Evolutionary conservation across 768 basidiomycete genomes (phyloP).

Genomic region (Kwoniella newhampshirensis): DNA sequence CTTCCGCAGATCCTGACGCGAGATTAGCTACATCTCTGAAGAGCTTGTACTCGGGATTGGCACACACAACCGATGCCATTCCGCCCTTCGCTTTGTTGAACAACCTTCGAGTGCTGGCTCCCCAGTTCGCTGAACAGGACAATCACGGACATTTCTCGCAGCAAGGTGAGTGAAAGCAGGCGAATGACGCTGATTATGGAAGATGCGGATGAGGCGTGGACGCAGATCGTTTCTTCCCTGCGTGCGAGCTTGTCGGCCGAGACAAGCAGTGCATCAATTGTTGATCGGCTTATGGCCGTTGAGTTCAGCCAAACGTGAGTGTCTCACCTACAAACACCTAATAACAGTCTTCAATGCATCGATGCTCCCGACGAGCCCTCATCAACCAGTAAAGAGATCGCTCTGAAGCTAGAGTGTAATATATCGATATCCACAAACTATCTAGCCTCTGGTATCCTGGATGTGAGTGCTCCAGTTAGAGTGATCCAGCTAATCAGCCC

Average conservation of each 20-base stretch:
- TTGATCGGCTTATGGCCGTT: slow-evolving; percentile 40
- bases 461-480: slow-evolving; percentile 59
- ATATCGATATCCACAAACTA: slow-evolving; percentile 84
- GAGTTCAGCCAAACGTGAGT: slow-evolving; percentile 39
- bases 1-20: slow-evolving; percentile 12
- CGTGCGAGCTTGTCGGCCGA: slow-evolving; percentile 15
- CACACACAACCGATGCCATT: slow-evolving; percentile 70
- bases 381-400: slow-evolving; percentile 65
- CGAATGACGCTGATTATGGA: background rate
- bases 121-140: slow-evolving; percentile 81
- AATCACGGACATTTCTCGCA: slow-evolving; percentile 68
- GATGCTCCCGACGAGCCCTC: slow-evolving; percentile 78
- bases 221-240: slow-evolving; percentile 41
- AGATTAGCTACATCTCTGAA: slow-evolving; percentile 56
- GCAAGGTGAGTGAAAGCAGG: slow-evolving; percentile 59
- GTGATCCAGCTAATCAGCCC: slow-evolving; percentile 1
- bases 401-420: slow-evolving; percentile 89
- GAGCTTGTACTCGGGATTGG: slow-evolving; percentile 72
- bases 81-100: slow-evolving; percentile 68
- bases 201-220: slow-evolving; percentile 53
- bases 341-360: slow-evolving; percentile 68
- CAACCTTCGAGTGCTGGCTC: slow-evolving; percentile 69
- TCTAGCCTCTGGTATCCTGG: slow-evolving; percentile 79
- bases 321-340: background rate
- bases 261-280: slow-evolving; percentile 12